phyloP scores from a whole-genome alignment of 495 filamentous ascomycete genomes.

The Penicillium herquei region DNA sequence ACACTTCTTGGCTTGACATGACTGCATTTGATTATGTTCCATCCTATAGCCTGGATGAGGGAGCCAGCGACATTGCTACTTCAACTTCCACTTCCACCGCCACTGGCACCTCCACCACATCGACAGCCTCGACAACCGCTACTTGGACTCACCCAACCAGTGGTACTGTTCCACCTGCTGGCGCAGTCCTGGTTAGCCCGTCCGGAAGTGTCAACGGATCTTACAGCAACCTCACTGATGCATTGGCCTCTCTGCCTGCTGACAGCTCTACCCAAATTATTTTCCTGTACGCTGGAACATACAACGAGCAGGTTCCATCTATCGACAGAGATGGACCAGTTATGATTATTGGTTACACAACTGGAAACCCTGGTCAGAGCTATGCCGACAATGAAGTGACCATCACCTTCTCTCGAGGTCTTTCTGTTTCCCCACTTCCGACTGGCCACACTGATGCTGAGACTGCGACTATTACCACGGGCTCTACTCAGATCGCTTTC shows the following conservation, averaged over 20 bases:
- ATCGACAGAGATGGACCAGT: constrained; percentile 6
- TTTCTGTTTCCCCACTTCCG: constrained; percentile 14
- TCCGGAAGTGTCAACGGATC: constrained; percentile 1
- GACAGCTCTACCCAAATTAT: constrained; percentile 5
- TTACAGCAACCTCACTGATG: constrained; percentile 10
- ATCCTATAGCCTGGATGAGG: constrained; percentile 9
- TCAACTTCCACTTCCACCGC: neutral
- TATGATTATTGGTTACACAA: constrained; percentile 12
- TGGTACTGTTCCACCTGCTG: constrained; percentile 6
- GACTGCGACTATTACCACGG: constrained; percentile 12
- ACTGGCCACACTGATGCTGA: constrained; percentile 18
- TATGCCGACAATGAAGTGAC: constrained; percentile 17
- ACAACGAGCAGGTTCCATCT: constrained; percentile 7
- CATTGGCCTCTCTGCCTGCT: constrained; percentile 5
- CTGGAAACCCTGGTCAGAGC: constrained; percentile 11
- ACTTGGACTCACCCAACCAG: constrained; percentile 9
- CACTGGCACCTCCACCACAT: too few species aligned
- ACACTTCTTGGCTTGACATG: constrained; percentile 14
- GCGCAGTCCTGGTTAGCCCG: constrained; percentile 3
- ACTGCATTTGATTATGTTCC: constrained; percentile 5
- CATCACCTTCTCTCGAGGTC: constrained; percentile 13
- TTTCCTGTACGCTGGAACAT: constrained; percentile 11
- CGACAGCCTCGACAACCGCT: neutral
- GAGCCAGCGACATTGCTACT: neutral
- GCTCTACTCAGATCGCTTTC: constrained; percentile 13